phyloP scores from a whole-genome alignment of 139 green algal species.

The Coccomyxa sp. region DNA sequence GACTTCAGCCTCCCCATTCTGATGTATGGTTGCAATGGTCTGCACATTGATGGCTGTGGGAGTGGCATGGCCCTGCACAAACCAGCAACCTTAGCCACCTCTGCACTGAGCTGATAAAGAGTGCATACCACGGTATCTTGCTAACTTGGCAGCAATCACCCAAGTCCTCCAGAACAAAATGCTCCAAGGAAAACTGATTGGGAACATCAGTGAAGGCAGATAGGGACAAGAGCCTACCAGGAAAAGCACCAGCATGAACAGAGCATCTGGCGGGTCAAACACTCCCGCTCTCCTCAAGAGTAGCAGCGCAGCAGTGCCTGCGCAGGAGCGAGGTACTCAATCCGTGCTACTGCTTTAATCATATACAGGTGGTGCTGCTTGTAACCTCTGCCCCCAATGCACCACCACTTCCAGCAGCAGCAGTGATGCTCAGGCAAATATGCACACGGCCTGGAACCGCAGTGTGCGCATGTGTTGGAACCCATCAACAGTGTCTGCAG shows the following conservation, averaged over 20 bases:
- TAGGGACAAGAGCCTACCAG: too few species aligned
- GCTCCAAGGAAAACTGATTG: too few species aligned
- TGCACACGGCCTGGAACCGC: background rate
- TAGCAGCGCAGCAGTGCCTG: conserved; percentile 9
- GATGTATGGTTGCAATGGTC: conserved; percentile 42
- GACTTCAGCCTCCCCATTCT: conserved; percentile 46
- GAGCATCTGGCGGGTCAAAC: conserved; percentile 41
- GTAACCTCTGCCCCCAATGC: too few species aligned
- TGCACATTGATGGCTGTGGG: conserved; percentile 63
- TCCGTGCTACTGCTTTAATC: background rate
- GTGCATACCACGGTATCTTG: too few species aligned
- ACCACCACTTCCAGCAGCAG: background rate
- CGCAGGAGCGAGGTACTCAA: background rate
- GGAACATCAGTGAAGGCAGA: too few species aligned
- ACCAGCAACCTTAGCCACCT: too few species aligned
- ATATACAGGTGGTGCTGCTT: background rate
- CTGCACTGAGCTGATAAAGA: too few species aligned
- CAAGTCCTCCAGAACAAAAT: too few species aligned
- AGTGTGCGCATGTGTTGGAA: background rate
- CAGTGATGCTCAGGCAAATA: too few species aligned
- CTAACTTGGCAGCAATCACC: too few species aligned
- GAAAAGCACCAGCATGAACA: conserved; percentile 58
- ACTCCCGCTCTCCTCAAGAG: background rate
- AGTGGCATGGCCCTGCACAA: conserved; percentile 44
- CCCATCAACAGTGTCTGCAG: background rate